Base-by-base conservation (phyloP, 176 grass and related monocot species). In the Ensete glaucum region DNA sequence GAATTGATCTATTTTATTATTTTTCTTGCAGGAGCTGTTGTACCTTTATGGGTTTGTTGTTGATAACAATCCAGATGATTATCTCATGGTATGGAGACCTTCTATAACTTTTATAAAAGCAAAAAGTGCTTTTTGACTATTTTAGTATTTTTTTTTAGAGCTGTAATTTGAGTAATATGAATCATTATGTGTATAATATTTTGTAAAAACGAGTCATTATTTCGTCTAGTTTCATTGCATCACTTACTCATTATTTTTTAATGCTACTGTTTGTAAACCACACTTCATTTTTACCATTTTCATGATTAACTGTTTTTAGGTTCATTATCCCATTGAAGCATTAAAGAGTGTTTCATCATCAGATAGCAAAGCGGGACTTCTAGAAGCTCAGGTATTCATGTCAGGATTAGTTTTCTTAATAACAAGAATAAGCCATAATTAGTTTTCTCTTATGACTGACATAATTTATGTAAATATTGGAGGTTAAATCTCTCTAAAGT, bases 1-100 rank as follows among this genome's bases (percentile, higher is more conserved):
- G 29, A 69, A 54, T 48, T 80, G 9, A 54, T 72, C 19, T 76
- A 27, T 52, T 74, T 78, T 79, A 7, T 67, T 82, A 21, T 88
- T 83, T 43, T 83, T 43, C 54, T 66, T 27, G 12, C 93, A 93
- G 93, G 93, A 97, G 83, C 58, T 93, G 23, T 75, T 97, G 17
- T 97, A 97, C 81, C 90, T 93, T 26, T 97, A 97, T 71, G 94
- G 94, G 85, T 97, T 93, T 81, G 87, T 97, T 51, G 52, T 91
- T 77, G 94, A 93, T 67, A 88, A 90, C 52, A 97, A 97, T 76
- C 83, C 85, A 77, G 90, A 97, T 81, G 90, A 97, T 83, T 97
- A 82, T 90, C 89, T 97, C 64, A 96, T 96, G 88, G 91, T 96
- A 88, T 67, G 43, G 63, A 75, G 80, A 62, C 69, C 55, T 84